Percentiles rank a stretch among this genome's conserved stretches.
Evolutionary conservation across 257 asterid genomes (phyloP).

Genomic region (Hygrophila difformis): DNA sequence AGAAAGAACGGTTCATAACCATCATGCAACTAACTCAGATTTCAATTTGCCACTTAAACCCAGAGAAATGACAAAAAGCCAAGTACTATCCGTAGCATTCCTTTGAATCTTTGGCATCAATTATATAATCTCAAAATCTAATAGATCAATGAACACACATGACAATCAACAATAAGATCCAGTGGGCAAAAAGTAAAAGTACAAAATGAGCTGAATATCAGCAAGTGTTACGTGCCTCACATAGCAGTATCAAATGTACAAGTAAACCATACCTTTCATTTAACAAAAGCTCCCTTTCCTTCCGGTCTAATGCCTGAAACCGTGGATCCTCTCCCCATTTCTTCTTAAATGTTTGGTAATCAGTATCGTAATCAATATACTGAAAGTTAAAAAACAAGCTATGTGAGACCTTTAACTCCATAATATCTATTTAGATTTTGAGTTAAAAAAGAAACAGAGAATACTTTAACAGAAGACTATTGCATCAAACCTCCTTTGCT

Average conservation of each 20-base stretch:
- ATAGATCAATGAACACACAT: constrained; percentile 5
- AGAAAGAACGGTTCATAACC: too few relatives aligned
- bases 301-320: constrained; percentile 74
- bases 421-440: constrained; percentile 18
- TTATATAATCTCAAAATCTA: constrained; percentile 5
- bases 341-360: constrained; percentile 73
- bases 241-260: neutral
- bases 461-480: constrained; percentile 58
- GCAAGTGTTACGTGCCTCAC: neutral
- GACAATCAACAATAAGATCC: constrained; percentile 4
- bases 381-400: constrained; percentile 30
- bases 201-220: constrained; percentile 8
- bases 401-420: constrained; percentile 15
- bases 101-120: neutral
- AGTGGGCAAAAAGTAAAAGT: neutral
- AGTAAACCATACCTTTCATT: constrained; percentile 72
- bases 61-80: constrained; percentile 1
- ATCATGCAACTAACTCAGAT: too few relatives aligned
- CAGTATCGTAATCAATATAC: constrained; percentile 73
- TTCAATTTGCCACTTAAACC: constrained; percentile 9
- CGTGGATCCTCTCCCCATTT: constrained; percentile 91
- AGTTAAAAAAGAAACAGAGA: constrained; percentile 45
- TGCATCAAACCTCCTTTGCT: constrained; percentile 92
- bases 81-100: neutral
- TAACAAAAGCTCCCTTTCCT: constrained; percentile 71